A percentile compares a stretch with the other conserved stretches of the same genome.
Conservation (phyloP, 345 rosid genomes). For the Salix viminalis region DNA sequence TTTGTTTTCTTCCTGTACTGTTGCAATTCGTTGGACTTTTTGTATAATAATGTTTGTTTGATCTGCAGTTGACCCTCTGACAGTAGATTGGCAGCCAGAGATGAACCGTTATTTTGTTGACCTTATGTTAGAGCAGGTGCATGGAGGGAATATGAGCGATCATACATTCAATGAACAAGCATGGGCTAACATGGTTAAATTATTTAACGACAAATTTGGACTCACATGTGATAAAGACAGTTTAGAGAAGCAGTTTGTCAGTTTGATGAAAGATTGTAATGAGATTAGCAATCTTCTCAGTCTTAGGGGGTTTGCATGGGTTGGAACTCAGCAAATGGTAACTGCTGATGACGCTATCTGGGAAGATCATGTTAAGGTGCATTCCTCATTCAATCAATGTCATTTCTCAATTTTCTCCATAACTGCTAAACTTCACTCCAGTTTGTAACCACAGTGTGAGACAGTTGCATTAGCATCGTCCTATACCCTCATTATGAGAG, state of each 20-base stretch:
- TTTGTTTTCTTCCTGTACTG: too few relatives aligned
- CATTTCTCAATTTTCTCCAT: background rate
- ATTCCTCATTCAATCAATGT: background rate
- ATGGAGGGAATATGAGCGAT: conserved; percentile 40
- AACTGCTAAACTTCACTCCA: background rate
- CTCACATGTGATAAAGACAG: conserved; percentile 41
- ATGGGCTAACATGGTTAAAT: conserved; percentile 51
- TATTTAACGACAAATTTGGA: conserved; percentile 51
- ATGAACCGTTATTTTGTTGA: conserved; percentile 55
- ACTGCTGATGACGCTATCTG: conserved; percentile 47
- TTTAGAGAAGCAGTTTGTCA: conserved; percentile 48
- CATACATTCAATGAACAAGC: conserved; percentile 50
- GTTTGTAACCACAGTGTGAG: background rate
- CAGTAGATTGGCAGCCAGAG: conserved; percentile 49
- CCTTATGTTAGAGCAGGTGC: conserved; percentile 53
- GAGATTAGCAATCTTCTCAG: conserved; percentile 49
- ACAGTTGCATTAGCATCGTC: too few relatives aligned
- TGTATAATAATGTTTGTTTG: conserved; percentile 2
- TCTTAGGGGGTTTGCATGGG: conserved; percentile 56
- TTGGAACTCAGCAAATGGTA: conserved; percentile 47
- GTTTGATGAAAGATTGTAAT: conserved; percentile 60
- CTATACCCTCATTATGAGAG: too few relatives aligned
- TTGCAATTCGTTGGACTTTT: background rate
- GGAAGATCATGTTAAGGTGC: conserved; percentile 61
- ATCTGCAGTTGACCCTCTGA: conserved; percentile 36